Percentiles rank a stretch among this genome's conserved stretches.
These are phyloP conservation scores for Neofusicoccum ribis DNA, from an alignment of 2,329 filamentous ascomycete genomes.

Conservation along the genomic window DNA sequence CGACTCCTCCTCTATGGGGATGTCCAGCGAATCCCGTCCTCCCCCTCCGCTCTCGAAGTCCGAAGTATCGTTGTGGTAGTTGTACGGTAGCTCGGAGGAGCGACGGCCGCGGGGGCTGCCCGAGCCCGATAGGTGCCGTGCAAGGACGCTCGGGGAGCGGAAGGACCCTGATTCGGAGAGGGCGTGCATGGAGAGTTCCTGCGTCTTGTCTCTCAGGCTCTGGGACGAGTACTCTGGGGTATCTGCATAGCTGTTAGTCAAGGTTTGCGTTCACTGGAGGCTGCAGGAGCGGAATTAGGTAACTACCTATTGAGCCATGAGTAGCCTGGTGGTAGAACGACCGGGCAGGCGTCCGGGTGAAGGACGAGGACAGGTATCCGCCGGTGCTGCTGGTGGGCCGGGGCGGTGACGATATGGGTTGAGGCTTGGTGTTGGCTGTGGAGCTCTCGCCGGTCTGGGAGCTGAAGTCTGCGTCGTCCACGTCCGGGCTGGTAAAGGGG, in stretches of 20 bases:
- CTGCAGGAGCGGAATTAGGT: slow-evolving; percentile 21
- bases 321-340: slow-evolving; percentile 70
- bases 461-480: slow-evolving; percentile 20
- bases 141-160: slow-evolving; percentile 18
- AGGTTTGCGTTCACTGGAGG: neutral
- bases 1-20: slow-evolving; percentile 4
- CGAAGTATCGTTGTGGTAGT: slow-evolving; percentile 9
- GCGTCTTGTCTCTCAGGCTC: slow-evolving; percentile 81
- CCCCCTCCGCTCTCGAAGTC: neutral
- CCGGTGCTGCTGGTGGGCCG: slow-evolving; percentile 9
- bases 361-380: slow-evolving; percentile 23
- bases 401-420: slow-evolving; percentile 14
- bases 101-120: slow-evolving; percentile 7
- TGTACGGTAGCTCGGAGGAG: neutral
- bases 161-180: slow-evolving; percentile 45
- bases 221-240: slow-evolving; percentile 71
- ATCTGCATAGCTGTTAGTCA: slow-evolving; percentile 51
- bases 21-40: slow-evolving; percentile 2
- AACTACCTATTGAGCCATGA: slow-evolving; percentile 59
- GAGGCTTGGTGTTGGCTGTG: slow-evolving; percentile 5
- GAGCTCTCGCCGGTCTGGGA: neutral
- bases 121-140: slow-evolving; percentile 3
- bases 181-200: slow-evolving; percentile 80
- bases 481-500: slow-evolving; percentile 19
- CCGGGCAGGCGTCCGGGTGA: slow-evolving; percentile 60